Evolutionary conservation across 805 yeast genomes (phyloP).

Genomic region (Nakazawaea molendinolei): DNA sequence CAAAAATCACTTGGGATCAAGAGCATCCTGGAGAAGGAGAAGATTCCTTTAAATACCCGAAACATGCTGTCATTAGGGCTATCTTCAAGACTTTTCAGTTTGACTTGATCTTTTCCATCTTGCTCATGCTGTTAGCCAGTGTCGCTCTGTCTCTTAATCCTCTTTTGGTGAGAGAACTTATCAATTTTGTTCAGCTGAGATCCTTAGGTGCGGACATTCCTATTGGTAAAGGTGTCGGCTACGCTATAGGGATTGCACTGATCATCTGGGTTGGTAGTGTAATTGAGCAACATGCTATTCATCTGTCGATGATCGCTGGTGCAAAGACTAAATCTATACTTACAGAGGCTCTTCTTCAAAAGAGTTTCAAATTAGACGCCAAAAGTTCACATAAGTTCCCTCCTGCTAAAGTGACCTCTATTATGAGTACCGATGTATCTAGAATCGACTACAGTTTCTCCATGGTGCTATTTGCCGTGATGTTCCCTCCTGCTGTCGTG

Average conservation of each 20-base stretch:
- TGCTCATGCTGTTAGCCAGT: conserved; percentile 39
- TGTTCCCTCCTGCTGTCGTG: background rate
- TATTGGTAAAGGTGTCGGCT: conserved; percentile 67
- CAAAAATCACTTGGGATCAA: conserved; percentile 24
- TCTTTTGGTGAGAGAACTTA: conserved; percentile 55
- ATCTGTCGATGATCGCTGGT: conserved; percentile 16
- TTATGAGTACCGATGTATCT: conserved; percentile 79
- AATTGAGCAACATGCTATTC: conserved; percentile 51
- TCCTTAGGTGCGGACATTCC: conserved; percentile 33
- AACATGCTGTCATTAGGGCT: conserved; percentile 35
- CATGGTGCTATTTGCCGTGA: conserved; percentile 1
- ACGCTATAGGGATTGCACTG: conserved; percentile 59
- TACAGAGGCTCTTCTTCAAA: conserved; percentile 61
- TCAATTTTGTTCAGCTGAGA: conserved; percentile 52
- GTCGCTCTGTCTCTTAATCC: conserved; percentile 55
- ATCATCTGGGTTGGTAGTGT: conserved; percentile 46
- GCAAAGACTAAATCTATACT: conserved; percentile 53
- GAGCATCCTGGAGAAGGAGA: conserved; percentile 22
- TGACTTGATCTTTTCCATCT: conserved; percentile 34
- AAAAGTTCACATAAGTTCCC: conserved; percentile 55
- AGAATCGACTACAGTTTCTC: conserved; percentile 56
- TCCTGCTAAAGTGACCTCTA: conserved; percentile 62
- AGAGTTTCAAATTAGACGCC: conserved; percentile 55
- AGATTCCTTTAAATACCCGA: conserved; percentile 33
- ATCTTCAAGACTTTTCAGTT: conserved; percentile 42